phyloP scores from a whole-genome alignment of 2,329 filamentous ascomycete genomes.

The Calonectria montana region DNA sequence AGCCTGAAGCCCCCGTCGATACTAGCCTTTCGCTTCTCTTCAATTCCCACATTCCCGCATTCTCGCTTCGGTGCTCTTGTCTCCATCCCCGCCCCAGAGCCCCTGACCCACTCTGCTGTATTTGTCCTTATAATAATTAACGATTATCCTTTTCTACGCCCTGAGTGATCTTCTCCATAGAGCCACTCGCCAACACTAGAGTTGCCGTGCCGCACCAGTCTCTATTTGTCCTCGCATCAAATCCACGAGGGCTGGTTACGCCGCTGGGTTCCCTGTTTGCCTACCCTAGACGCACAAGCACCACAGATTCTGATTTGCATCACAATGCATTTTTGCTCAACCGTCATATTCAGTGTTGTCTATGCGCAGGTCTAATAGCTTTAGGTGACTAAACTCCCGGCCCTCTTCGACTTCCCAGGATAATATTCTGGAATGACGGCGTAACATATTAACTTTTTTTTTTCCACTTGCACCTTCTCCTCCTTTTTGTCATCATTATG shows the following conservation, averaged over 20 bases:
- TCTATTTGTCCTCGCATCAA: slow-evolving; percentile 1
- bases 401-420: background rate
- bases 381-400: background rate
- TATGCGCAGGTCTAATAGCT: slow-evolving; percentile 26
- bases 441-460: background rate
- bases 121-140: background rate
- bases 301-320: slow-evolving; percentile 26
- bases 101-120: background rate
- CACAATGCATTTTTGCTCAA: slow-evolving; percentile 30
- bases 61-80: slow-evolving; percentile 2
- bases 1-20: background rate
- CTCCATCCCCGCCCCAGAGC: background rate
- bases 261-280: background rate
- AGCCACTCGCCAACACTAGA: background rate
- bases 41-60: background rate
- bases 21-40: slow-evolving; percentile 10
- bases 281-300: slow-evolving; percentile 14
- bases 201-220: background rate
- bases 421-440: slow-evolving; percentile 13
- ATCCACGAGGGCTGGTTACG: background rate
- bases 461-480: background rate
- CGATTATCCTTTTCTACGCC: background rate
- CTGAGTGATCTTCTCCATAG: background rate
- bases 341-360: slow-evolving; percentile 23
- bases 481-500: slow-evolving; percentile 48